Percentiles rank a stretch among this genome's conserved stretches.
phyloP scores from a whole-genome alignment of 129 eudicot genomes.

The Apium graveolens region DNA sequence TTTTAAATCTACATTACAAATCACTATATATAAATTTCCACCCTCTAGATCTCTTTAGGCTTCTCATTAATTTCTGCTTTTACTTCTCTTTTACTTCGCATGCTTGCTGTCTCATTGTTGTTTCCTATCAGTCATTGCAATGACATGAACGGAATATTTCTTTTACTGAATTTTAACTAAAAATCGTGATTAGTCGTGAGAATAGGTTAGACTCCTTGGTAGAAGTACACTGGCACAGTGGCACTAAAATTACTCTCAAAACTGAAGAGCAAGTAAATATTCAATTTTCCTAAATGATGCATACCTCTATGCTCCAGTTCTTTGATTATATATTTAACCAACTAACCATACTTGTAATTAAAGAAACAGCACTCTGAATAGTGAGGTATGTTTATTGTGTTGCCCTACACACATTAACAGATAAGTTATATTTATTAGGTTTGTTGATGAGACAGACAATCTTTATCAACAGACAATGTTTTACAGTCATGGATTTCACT shows the following conservation, averaged over 20 bases:
- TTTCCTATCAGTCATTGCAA: background rate
- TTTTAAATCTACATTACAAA: background rate
- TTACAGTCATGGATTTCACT: background rate
- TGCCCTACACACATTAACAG: conserved; percentile 8
- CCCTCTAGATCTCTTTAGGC: background rate
- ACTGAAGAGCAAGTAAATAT: no score
- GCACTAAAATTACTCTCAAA: no score
- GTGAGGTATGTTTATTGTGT: background rate
- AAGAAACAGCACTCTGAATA: background rate
- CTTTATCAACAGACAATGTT: conserved; percentile 3
- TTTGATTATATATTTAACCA: background rate
- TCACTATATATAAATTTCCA: background rate
- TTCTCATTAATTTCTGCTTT: background rate
- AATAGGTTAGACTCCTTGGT: no score
- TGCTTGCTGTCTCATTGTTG: background rate
- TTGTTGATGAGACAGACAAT: background rate
- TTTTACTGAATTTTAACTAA: no score
- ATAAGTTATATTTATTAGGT: background rate
- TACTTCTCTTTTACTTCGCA: background rate
- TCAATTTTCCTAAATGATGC: background rate
- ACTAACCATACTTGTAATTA: background rate
- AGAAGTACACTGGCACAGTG: no score
- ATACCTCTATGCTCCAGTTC: background rate
- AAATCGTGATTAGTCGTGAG: no score
- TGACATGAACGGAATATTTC: background rate